Percentiles rank a stretch among this genome's conserved stretches.
These are phyloP conservation scores for Durotheca rogersii DNA, from an alignment of 495 filamentous ascomycete genomes.

Conservation along the genomic window DNA sequence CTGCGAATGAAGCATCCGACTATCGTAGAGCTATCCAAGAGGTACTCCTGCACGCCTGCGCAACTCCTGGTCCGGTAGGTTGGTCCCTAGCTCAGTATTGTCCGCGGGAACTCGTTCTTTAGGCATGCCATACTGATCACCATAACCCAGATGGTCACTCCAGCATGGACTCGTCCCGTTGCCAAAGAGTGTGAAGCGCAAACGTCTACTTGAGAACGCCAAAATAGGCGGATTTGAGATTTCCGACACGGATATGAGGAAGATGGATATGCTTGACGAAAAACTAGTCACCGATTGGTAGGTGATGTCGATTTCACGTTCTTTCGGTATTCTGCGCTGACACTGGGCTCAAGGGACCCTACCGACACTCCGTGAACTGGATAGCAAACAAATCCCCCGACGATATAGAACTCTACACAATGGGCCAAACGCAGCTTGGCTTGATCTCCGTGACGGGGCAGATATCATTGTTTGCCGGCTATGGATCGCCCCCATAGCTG, in stretches of 20 bases:
- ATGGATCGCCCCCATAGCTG: no score
- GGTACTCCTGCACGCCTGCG: slow-evolving; percentile 59
- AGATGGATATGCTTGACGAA: slow-evolving; percentile 67
- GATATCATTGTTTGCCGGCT: no score
- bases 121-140: background rate
- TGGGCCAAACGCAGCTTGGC: no score
- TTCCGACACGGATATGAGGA: slow-evolving; percentile 60
- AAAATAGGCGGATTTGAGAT: slow-evolving; percentile 67
- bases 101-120: background rate
- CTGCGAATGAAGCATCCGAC: slow-evolving; percentile 56
- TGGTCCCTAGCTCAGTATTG: background rate
- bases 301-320: slow-evolving; percentile 6
- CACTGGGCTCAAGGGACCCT: slow-evolving; percentile 10
- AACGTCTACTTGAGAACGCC: slow-evolving; percentile 64
- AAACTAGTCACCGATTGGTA: slow-evolving; percentile 61
- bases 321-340: background rate
- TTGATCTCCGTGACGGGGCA: no score
- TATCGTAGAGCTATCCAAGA: slow-evolving; percentile 52
- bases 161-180: slow-evolving; percentile 74
- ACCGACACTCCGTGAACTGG: slow-evolving; percentile 13
- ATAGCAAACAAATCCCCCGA: no score
- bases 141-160: slow-evolving; percentile 53
- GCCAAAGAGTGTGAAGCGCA: slow-evolving; percentile 67
- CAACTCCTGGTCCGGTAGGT: slow-evolving; percentile 59
- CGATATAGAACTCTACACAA: no score